A percentile compares a stretch with the other conserved stretches of the same genome.
Conservation (phyloP, 257 asterid species). For the Plantago major region DNA sequence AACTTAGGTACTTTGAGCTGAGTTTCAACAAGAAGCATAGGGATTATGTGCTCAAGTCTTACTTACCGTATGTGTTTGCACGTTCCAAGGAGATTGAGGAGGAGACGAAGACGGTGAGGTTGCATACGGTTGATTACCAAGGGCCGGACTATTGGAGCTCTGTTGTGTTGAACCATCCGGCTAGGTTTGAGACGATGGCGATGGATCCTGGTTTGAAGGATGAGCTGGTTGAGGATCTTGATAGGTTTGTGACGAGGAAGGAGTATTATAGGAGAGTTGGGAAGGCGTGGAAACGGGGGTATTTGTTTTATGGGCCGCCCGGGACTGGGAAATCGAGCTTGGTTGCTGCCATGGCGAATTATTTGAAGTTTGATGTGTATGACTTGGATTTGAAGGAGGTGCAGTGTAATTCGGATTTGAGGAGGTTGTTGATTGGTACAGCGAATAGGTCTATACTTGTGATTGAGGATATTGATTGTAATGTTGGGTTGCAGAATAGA, state of each 20-base stretch:
- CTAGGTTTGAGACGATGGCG: conserved; percentile 56
- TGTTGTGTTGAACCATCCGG: conserved; percentile 66
- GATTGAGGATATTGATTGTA: conserved; percentile 81
- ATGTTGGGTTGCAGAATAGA: conserved; percentile 50
- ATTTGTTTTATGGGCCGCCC: conserved; percentile 74
- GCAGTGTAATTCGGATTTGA: conserved; percentile 76
- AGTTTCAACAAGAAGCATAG: conserved; percentile 50
- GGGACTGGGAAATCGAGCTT: conserved; percentile 79
- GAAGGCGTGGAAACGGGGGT: conserved; percentile 82
- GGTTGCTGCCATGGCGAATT: conserved; percentile 85
- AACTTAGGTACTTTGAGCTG: conserved; percentile 45
- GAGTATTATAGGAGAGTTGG: conserved; percentile 72
- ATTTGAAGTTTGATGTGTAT: conserved; percentile 71
- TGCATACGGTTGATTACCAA: conserved; percentile 62
- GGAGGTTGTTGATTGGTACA: conserved; percentile 69
- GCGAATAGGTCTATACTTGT: conserved; percentile 64
- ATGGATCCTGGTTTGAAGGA: conserved; percentile 45
- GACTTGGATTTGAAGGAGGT: conserved; percentile 73
- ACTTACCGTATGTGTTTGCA: no score
- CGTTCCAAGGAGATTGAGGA: conserved; percentile 50
- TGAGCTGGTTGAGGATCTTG: conserved; percentile 55
- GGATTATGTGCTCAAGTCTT: conserved; percentile 31
- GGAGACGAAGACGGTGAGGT: conserved; percentile 41
- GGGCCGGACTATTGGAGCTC: conserved; percentile 72
- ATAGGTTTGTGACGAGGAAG: conserved; percentile 51